Conservation (phyloP, 176 grass and related monocot genomes). For the Musa beccarii region DNA sequence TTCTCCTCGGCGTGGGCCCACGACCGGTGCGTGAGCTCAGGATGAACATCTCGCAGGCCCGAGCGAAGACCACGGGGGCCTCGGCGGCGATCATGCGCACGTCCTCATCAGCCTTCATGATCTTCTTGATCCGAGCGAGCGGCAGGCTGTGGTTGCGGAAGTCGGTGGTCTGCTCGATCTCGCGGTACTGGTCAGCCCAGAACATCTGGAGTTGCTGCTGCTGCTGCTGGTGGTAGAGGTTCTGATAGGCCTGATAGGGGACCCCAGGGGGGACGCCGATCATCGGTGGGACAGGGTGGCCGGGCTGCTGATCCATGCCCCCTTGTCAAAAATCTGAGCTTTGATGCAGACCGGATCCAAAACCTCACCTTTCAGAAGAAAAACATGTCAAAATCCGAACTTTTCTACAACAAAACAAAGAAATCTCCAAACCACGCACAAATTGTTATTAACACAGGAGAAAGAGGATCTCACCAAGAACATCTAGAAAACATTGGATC, state of each 20-base stretch:
- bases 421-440: not conserved
- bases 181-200: constrained; percentile 90
- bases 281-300: not conserved
- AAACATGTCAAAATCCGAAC: not conserved
- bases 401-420: not conserved
- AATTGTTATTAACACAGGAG: not conserved
- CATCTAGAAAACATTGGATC: too few species aligned
- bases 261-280: not conserved
- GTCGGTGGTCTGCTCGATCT: constrained; percentile 70
- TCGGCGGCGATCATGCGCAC: constrained; percentile 41
- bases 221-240: constrained; percentile 1
- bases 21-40: constrained; percentile 28
- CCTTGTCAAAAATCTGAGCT: not conserved
- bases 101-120: constrained; percentile 61
- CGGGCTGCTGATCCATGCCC: not conserved
- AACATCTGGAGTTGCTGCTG: constrained; percentile 36
- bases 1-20: constrained; percentile 96
- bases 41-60: constrained; percentile 48
- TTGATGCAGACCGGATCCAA: not conserved
- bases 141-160: constrained; percentile 89
- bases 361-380: not conserved
- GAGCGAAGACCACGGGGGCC: constrained; percentile 29
- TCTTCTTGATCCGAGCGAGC: constrained; percentile 87
- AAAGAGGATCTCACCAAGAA: not conserved
- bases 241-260: not conserved